Evolutionary conservation across 2,329 filamentous ascomycete species (phyloP).

Genomic region (Decorospora gaudefroyi): DNA sequence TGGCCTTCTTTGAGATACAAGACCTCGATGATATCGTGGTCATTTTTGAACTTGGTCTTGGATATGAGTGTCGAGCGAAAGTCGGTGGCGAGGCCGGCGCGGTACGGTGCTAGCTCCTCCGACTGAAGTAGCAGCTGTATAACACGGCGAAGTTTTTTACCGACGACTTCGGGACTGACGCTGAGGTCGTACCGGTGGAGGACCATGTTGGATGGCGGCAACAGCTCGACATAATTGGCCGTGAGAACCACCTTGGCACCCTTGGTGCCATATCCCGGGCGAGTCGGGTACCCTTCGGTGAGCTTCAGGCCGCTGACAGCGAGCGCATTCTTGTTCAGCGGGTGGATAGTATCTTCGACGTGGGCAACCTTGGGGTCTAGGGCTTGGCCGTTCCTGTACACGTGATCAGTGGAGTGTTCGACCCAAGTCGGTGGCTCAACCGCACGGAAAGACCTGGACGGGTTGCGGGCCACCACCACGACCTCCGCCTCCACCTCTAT

Average conservation of each 20-base stretch:
- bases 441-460: conserved; percentile 18
- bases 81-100: conserved; percentile 27
- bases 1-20: conserved; percentile 28
- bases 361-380: conserved; percentile 15
- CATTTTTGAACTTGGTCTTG: conserved; percentile 20
- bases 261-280: conserved; percentile 24
- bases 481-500: conserved; percentile 5
- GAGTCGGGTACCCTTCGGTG: conserved; percentile 12
- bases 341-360: conserved; percentile 18
- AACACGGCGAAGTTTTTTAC: conserved; percentile 20
- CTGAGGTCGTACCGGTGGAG: conserved; percentile 22
- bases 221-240: conserved; percentile 28
- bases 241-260: conserved; percentile 22
- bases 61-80: conserved; percentile 31
- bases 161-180: conserved; percentile 14
- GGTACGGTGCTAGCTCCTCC: conserved; percentile 9
- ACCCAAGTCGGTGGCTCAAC: too few species aligned
- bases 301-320: conserved; percentile 13
- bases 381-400: conserved; percentile 12
- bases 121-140: conserved; percentile 24
- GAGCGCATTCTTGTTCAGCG: conserved; percentile 15
- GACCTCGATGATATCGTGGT: conserved; percentile 19
- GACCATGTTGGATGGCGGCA: conserved; percentile 16
- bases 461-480: conserved; percentile 9
- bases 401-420: neutral